Base-by-base conservation (phyloP, 139 green algal genomes). In the Mesotaenium endlicherianum region DNA sequence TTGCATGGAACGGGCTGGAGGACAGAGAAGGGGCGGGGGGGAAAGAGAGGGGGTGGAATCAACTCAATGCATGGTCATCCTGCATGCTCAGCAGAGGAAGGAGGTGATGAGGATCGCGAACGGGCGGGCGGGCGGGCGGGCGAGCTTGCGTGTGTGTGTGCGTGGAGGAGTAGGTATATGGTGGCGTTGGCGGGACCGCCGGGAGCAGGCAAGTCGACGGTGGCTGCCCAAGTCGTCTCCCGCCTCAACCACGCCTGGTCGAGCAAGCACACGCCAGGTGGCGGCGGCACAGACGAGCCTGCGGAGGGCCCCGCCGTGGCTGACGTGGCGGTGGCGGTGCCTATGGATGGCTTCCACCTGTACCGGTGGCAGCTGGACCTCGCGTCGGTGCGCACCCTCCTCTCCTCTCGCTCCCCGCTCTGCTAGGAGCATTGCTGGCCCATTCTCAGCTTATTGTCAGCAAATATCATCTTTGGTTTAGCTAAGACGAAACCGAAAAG, bases 321-420 rank as follows among this genome's bases (percentile, higher is more conserved):
- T 26, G 69, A 86, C 5, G 44, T 85, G 4, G 88, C 89, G 1
- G 85, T 86, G 2, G 80, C 77, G 5, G 75, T 95, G 26, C 92
- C 91, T 1, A 95, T 95, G 93, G 93, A 97, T 85, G 94, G 94
- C 30, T 98, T 95, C 69, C 95, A 98, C 78, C 92, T 89, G 30
- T 95, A 92, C 70, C 79, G 86, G 30, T 16, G n/a, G 14, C 87
- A 97, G 88, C 89, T 98, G 38, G 91, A 98, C 78, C 43, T 70
- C 0, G 86, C 41, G 49, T 68, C 38, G 87, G 90, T 90, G 41
- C 55, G 77, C 16, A 1, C 16, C 5, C 34, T 2, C 68, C 26
- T 64, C 26, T 64, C 26, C 53, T 64, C 26, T n/a, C n/a, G n/a
- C n/a, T n/a, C n/a, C n/a, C n/a, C n/a, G n/a, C n/a, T n/a, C n/a